A percentile compares a stretch with the other conserved stretches of the same genome.
Evolutionary conservation across 495 filamentous ascomycete genomes (phyloP).

Genomic region (Poronia punctata): DNA sequence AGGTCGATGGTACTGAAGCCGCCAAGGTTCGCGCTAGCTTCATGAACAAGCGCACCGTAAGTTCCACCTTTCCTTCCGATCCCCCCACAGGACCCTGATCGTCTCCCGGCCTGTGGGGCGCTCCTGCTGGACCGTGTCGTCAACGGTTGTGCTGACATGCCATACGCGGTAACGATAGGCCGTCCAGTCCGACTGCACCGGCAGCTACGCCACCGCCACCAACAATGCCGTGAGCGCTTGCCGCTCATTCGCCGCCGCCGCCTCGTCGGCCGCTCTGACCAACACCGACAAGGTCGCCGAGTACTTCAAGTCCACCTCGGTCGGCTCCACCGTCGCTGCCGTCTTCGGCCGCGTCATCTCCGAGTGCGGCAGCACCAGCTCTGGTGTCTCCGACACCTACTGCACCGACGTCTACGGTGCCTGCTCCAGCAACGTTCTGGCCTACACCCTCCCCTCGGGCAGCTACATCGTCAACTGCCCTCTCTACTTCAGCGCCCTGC

Average conservation of each 20-base stretch:
- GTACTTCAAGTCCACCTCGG: constrained; percentile 52
- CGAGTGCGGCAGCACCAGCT: constrained; percentile 40
- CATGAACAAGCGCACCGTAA: constrained; percentile 42
- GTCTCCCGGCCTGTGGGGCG: neutral
- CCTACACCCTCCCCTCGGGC: constrained; percentile 48
- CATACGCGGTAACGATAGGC: constrained; percentile 8
- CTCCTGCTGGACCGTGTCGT: neutral
- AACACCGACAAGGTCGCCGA: constrained; percentile 50
- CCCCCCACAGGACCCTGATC: neutral
- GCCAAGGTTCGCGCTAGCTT: constrained; percentile 39
- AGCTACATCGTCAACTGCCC: constrained; percentile 52
- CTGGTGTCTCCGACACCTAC: constrained; percentile 43
- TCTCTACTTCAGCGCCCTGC: constrained; percentile 48
- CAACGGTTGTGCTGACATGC: neutral
- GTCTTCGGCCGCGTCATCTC: constrained; percentile 45
- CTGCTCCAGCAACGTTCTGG: constrained; percentile 48
- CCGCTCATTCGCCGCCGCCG: constrained; percentile 44
- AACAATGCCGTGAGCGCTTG: constrained; percentile 44
- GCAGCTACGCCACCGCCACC: constrained; percentile 32
- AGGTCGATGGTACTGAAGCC: constrained; percentile 46
- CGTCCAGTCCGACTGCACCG: constrained; percentile 43
- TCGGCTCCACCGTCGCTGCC: constrained; percentile 42
- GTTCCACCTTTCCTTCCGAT: neutral
- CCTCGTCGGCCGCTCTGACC: constrained; percentile 42
- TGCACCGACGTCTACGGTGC: constrained; percentile 46